Conservation (phyloP, 73 alveolate genomes). For the Paramecium octaurelia region DNA sequence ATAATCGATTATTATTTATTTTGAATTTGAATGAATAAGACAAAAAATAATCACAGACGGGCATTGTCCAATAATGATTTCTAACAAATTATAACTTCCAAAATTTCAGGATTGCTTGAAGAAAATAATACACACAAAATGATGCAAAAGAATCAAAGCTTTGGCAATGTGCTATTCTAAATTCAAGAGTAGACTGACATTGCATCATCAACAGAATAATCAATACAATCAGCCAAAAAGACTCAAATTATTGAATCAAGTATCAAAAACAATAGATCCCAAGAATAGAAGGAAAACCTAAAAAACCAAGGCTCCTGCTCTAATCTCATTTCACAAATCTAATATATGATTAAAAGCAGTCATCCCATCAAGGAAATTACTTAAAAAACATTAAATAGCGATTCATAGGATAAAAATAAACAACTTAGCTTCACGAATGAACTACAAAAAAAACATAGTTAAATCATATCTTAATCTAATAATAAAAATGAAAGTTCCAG, state of each 20-base stretch:
- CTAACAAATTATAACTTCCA: neutral
- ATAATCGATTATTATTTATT: neutral
- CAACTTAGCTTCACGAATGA: neutral
- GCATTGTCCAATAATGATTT: neutral
- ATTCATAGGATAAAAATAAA: neutral
- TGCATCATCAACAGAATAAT: neutral
- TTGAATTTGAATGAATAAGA: neutral
- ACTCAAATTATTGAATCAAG: neutral
- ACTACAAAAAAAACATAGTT: neutral
- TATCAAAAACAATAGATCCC: neutral
- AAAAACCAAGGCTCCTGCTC: neutral
- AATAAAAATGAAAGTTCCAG: neutral
- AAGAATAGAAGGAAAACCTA: neutral
- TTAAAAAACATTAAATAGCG: neutral
- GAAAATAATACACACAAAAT: neutral
- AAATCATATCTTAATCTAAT: neutral
- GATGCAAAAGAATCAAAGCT: neutral
- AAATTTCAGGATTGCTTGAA: neutral
- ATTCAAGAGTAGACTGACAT: neutral
- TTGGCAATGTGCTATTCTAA: neutral
- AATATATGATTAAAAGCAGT: neutral
- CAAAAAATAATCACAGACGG: neutral
- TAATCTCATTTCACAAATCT: neutral
- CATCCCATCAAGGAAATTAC: neutral
- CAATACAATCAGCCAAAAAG: neutral